Evolutionary conservation across 2,329 filamentous ascomycete genomes (phyloP).

Genomic region (Penicillium sp.): DNA sequence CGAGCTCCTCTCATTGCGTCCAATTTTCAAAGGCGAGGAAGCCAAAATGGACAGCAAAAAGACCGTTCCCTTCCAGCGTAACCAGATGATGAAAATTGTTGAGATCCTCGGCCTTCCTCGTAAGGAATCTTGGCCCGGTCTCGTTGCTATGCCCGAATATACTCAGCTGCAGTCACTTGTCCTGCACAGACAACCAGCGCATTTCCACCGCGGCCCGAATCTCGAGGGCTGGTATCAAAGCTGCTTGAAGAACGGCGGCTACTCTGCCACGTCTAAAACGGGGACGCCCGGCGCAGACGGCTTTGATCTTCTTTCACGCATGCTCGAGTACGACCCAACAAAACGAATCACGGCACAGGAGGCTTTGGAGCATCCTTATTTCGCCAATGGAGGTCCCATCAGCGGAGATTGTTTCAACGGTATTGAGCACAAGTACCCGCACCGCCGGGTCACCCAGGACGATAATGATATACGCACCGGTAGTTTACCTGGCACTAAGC

Average conservation of each 20-base stretch:
- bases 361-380: conserved; percentile 89
- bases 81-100: conserved; percentile 99
- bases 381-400: conserved; percentile 68
- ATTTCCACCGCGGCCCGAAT: conserved; percentile 55
- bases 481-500: conserved; percentile 86
- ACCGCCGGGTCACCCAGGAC: conserved; percentile 86
- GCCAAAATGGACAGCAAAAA: conserved; percentile 99
- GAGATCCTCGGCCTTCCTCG: conserved; percentile 91
- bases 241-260: conserved; percentile 63
- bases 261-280: conserved; percentile 50
- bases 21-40: conserved; percentile 98
- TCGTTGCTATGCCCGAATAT: conserved; percentile 86
- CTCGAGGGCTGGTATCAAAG: conserved; percentile 81
- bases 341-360: conserved; percentile 84
- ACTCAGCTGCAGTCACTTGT: conserved; percentile 62
- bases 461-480: conserved; percentile 94
- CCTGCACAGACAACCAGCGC: conserved; percentile 47
- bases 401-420: conserved; percentile 89
- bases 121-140: conserved; percentile 83
- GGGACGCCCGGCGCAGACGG: conserved; percentile 72
- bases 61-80: conserved; percentile 93
- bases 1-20: conserved; percentile 82
- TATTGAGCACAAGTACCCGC: conserved; percentile 83
- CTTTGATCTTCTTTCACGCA: conserved; percentile 74
- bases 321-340: conserved; percentile 91